Conservation (phyloP, 2,329 filamentous ascomycete genomes). For the Microcyclospora tardicrescens region DNA sequence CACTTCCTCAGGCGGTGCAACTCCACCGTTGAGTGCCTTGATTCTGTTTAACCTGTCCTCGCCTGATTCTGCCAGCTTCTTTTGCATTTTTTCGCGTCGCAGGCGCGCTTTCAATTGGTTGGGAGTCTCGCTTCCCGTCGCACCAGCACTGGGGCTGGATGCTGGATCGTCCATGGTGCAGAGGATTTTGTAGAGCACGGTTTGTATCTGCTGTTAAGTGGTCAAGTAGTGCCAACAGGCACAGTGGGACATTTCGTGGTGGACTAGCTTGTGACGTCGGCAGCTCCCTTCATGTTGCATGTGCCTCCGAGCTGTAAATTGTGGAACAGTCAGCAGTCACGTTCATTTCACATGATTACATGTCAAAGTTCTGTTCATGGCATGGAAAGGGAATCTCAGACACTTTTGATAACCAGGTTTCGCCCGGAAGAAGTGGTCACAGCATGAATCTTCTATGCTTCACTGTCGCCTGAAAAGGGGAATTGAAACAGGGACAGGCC, state of each 20-base stretch:
- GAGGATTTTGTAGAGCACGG: neutral
- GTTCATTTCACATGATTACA: no score
- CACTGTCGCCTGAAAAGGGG: no score
- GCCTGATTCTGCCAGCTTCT: conserved; percentile 62
- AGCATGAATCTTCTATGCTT: no score
- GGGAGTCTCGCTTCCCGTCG: conserved; percentile 25
- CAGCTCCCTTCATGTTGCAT: neutral
- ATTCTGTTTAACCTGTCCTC: conserved; percentile 61
- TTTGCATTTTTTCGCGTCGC: conserved; percentile 66
- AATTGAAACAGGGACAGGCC: no score
- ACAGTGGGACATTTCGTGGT: neutral
- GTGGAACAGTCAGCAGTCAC: no score
- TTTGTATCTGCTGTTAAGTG: no score
- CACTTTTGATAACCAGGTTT: no score
- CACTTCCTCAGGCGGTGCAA: conserved; percentile 20
- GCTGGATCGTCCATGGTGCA: conserved; percentile 18
- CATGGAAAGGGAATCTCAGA: no score
- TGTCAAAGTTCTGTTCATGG: no score
- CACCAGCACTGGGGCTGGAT: conserved; percentile 12
- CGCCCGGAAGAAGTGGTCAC: no score
- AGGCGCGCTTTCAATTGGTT: conserved; percentile 51
- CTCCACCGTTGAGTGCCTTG: conserved; percentile 48
- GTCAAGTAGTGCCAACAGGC: no score
- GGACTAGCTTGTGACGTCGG: conserved; percentile 1
- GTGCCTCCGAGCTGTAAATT: no score